phyloP scores from a whole-genome alignment of 139 green algal species.

The Desmodesmus armatus region DNA sequence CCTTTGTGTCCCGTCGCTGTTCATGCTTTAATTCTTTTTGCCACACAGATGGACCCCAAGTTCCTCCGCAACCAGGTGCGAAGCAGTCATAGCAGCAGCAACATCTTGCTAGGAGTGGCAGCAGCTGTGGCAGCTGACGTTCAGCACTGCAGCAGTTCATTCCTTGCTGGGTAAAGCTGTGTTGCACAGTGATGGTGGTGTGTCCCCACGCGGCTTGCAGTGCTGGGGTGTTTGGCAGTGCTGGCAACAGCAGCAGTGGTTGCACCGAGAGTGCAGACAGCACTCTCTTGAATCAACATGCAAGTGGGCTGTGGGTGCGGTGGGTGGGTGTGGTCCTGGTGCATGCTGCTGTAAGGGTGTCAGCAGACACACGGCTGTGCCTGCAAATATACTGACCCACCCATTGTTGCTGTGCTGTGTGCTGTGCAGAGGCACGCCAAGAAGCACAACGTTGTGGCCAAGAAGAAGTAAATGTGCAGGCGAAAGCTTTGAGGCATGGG shows the following conservation, averaged over 20 bases:
- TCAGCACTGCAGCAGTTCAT: no score
- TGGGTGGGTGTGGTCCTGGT: no score
- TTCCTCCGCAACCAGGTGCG: conserved; percentile 93
- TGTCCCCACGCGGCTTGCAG: no score
- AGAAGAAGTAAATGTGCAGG: background rate
- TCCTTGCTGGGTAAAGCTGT: no score
- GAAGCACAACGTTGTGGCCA: conserved; percentile 80
- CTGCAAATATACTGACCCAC: no score
- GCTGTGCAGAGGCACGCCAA: conserved; percentile 82
- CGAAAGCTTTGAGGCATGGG: background rate
- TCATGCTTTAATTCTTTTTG: background rate
- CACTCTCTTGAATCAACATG: background rate
- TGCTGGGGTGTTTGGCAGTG: background rate
- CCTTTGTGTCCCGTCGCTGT: no score
- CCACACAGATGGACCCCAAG: conserved; percentile 93
- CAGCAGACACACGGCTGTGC: no score
- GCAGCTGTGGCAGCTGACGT: background rate
- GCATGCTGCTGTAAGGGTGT: no score
- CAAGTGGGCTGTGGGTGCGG: background rate
- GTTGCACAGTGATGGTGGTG: no score
- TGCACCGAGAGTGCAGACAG: background rate
- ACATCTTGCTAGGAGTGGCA: background rate
- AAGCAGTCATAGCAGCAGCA: no score
- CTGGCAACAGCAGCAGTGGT: background rate
- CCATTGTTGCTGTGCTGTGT: background rate